phyloP scores from a whole-genome alignment of 352 stramenopile species.

The Pythium phragmitis region DNA sequence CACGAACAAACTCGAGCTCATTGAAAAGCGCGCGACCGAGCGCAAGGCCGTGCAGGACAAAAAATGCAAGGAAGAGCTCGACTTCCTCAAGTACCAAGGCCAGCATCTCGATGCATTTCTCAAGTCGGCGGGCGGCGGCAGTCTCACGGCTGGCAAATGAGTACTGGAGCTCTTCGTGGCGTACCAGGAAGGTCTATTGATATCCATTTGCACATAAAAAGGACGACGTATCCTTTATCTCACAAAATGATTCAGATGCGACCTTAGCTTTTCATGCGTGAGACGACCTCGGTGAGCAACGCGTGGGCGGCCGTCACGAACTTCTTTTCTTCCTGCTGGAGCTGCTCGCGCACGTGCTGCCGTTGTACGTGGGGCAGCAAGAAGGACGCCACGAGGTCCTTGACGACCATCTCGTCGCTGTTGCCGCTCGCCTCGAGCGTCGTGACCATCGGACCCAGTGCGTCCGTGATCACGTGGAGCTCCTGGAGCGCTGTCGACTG shows the following conservation, averaged over 20 bases:
- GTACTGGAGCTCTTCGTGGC: background rate
- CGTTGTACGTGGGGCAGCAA: constrained; percentile 77
- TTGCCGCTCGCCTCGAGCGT: constrained; percentile 49
- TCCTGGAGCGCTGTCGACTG: constrained; percentile 46
- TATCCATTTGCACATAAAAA: constrained; percentile 15
- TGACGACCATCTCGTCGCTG: constrained; percentile 60
- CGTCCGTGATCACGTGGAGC: constrained; percentile 46
- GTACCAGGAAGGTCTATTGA: no score
- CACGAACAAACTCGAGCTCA: constrained; percentile 91
- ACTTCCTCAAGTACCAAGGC: constrained; percentile 95
- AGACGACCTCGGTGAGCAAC: constrained; percentile 49
- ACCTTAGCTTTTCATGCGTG: constrained; percentile 7
- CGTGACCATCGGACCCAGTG: constrained; percentile 48
- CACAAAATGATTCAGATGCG: background rate
- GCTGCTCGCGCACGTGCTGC: constrained; percentile 54
- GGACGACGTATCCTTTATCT: background rate
- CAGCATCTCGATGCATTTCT: constrained; percentile 95
- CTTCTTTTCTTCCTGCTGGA: constrained; percentile 60
- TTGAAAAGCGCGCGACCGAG: constrained; percentile 90
- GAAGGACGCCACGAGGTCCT: constrained; percentile 80
- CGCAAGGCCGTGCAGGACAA: constrained; percentile 90
- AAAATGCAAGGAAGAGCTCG: constrained; percentile 92
- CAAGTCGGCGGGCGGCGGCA: constrained; percentile 79
- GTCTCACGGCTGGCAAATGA: constrained; percentile 20
- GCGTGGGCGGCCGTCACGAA: constrained; percentile 63